Evolutionary conservation across 805 yeast genomes (phyloP).

Genomic region (Cyberlindnera euphorbiae): DNA sequence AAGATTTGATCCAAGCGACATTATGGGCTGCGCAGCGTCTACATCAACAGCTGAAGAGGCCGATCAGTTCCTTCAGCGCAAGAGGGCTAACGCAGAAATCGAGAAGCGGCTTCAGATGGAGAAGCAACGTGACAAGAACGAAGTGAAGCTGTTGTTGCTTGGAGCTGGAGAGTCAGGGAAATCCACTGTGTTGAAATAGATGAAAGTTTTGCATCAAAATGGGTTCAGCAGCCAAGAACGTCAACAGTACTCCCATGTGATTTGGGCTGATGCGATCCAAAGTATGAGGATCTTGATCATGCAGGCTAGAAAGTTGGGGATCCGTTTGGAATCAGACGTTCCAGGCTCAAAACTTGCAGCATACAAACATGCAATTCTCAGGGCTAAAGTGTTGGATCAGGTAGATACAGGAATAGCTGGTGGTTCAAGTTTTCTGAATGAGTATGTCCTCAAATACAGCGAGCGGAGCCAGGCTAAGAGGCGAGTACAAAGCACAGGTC

Average conservation of each 20-base stretch:
- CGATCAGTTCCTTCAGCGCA: slow-evolving; percentile 48
- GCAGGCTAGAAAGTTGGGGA: slow-evolving; percentile 66
- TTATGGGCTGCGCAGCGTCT: slow-evolving; percentile 73
- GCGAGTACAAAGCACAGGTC: slow-evolving; percentile 51
- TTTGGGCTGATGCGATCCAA: slow-evolving; percentile 89
- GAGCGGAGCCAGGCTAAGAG: slow-evolving; percentile 49
- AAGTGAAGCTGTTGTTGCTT: slow-evolving; percentile 66
- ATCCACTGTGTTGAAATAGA: slow-evolving; percentile 86
- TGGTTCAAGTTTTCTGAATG: slow-evolving; percentile 55
- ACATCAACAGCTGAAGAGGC: slow-evolving; percentile 37
- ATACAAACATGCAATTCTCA: slow-evolving; percentile 46
- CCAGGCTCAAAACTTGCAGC: slow-evolving; percentile 41
- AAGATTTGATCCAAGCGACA: background rate
- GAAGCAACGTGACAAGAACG: slow-evolving; percentile 50
- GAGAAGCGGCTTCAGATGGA: slow-evolving; percentile 55
- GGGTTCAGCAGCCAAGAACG: slow-evolving; percentile 82
- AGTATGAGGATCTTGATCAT: slow-evolving; percentile 73
- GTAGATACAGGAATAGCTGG: slow-evolving; percentile 67
- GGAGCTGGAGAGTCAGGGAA: slow-evolving; percentile 97
- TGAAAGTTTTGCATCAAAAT: slow-evolving; percentile 78
- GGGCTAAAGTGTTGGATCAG: slow-evolving; percentile 53
- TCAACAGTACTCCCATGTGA: slow-evolving; percentile 73
- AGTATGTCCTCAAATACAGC: slow-evolving; percentile 58
- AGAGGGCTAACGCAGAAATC: slow-evolving; percentile 54
- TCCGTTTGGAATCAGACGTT: slow-evolving; percentile 61